Base-by-base conservation (phyloP, 2,329 filamentous ascomycete species). In the Helicocarpus griseus region DNA sequence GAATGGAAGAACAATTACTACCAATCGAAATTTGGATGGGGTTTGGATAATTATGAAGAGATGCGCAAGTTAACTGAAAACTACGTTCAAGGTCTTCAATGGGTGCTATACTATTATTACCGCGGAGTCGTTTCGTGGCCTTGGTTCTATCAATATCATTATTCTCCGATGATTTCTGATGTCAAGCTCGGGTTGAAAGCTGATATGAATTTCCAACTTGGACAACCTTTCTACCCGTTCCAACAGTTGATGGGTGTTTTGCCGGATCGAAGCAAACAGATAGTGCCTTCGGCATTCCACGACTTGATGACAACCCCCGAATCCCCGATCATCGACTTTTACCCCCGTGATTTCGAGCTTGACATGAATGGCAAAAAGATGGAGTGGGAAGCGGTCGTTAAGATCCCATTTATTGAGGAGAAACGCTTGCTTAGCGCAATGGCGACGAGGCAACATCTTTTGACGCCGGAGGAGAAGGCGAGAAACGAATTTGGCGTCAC, bases 361-460 rank as follows among this genome's bases (percentile, higher is more conserved):
- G 94, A 98, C 66, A 97, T 98, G 93, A 97, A 98, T 61, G 94
- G 93, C 54, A 98, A 98, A 75, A 98, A 95, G 73, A 94, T 95
- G 86, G 94, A 98, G 57, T 98, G 93, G 93, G 93, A 98, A 66
- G 93, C 93, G 26, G 91, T 98, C 35, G 89, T 98, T 57, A 98
- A 97, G 70, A 98, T 98, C 63, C 93, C 93, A 0, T 98, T 98
- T 70, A 98, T 98, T 57, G 89, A 98, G 53, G 91, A 98, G 67
- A 82, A 85, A 61, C 82, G 93, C 24, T 75, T 98, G 2, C 76
- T 98, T 51, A 72, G 76, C 35, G 93, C 91, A 6, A 96, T 98
- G 87, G 84, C 78, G 14, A 83, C 89, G 5, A 89, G 85, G 65
- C 90, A 97, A 57, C 74, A 83, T 39, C 71, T 86, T 1, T 76